Evolutionary conservation across 225 moss, liverwort and hornwort species (phyloP).

Genomic region (Antitrichia curtipendula): DNA sequence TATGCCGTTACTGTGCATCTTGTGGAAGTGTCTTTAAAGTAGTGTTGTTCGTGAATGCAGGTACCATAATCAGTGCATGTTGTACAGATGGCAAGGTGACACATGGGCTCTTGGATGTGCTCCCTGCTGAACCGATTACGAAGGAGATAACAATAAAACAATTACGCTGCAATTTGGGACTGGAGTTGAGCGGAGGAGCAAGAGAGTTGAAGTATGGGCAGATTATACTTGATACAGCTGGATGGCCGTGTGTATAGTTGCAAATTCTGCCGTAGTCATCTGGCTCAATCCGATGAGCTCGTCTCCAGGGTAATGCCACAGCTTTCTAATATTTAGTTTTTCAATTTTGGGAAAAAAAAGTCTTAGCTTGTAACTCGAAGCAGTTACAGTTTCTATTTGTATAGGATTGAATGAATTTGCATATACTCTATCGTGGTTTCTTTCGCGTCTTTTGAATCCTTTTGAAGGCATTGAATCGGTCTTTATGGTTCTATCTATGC

Average conservation of each 20-base stretch:
- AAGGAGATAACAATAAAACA: neutral
- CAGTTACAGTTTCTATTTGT: neutral
- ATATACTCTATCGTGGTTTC: neutral
- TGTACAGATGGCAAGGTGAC: neutral
- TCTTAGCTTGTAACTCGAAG: neutral
- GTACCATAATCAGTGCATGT: neutral
- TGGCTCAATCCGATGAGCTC: constrained; percentile 78
- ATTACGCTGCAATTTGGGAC: neutral
- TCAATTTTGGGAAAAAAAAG: no score
- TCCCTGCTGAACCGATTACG: neutral
- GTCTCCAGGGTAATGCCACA: constrained; percentile 58
- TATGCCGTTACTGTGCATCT: neutral
- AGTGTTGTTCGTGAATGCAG: neutral
- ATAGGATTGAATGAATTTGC: neutral
- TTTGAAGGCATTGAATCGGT: neutral
- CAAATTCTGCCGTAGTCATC: constrained; percentile 60
- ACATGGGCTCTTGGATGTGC: neutral
- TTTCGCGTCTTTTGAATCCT: neutral
- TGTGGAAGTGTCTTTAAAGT: neutral
- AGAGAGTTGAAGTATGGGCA: constrained; percentile 47
- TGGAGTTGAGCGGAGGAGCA: neutral
- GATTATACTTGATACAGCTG: constrained; percentile 74
- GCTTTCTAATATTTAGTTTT: neutral
- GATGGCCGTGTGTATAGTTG: constrained; percentile 92
- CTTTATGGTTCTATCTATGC: neutral